Percentiles rank a stretch among this genome's conserved stretches.
These are phyloP conservation scores for Peronospora belbahrii DNA, from an alignment of 352 stramenopile species.

Conservation along the genomic window DNA sequence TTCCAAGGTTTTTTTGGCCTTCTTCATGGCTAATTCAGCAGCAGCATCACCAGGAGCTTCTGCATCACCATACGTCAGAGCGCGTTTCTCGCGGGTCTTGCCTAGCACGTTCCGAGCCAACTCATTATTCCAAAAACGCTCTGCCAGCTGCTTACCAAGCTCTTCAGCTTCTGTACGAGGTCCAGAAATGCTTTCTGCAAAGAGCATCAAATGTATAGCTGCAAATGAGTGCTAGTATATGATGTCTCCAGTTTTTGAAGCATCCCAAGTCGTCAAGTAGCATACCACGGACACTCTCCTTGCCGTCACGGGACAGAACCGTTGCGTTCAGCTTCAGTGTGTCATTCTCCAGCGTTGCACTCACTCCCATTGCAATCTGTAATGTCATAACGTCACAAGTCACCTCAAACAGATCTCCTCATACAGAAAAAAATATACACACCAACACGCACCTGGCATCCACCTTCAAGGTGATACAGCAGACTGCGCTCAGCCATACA, in stretches of 20 bases:
- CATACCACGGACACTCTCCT: slow-evolving; percentile 40
- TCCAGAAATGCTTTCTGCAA: slow-evolving; percentile 41
- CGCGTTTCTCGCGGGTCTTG: slow-evolving; percentile 60
- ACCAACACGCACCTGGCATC: slow-evolving; percentile 61
- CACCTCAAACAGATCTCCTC: neutral
- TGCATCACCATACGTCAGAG: slow-evolving; percentile 61
- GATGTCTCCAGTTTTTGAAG: neutral
- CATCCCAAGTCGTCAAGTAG: neutral
- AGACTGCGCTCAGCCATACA: slow-evolving; percentile 81
- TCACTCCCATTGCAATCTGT: slow-evolving; percentile 79
- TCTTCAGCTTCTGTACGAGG: slow-evolving; percentile 47
- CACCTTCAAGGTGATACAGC: slow-evolving; percentile 73
- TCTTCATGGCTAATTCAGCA: slow-evolving; percentile 19
- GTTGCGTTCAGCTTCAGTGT: slow-evolving; percentile 61
- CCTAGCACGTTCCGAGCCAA: slow-evolving; percentile 47
- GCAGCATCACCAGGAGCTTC: slow-evolving; percentile 65
- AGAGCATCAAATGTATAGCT: neutral
- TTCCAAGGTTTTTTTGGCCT: slow-evolving; percentile 14
- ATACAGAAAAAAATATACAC: neutral
- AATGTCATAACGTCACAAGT: slow-evolving; percentile 7
- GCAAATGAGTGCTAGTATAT: neutral
- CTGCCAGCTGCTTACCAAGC: slow-evolving; percentile 56
- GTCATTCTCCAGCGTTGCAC: slow-evolving; percentile 53
- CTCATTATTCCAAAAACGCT: slow-evolving; percentile 50
- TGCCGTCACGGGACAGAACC: slow-evolving; percentile 68